Percentiles rank a stretch among this genome's conserved stretches.
Evolutionary conservation across 2,329 filamentous ascomycete genomes (phyloP).

Genomic region (Ophiocordyceps sinensis): DNA sequence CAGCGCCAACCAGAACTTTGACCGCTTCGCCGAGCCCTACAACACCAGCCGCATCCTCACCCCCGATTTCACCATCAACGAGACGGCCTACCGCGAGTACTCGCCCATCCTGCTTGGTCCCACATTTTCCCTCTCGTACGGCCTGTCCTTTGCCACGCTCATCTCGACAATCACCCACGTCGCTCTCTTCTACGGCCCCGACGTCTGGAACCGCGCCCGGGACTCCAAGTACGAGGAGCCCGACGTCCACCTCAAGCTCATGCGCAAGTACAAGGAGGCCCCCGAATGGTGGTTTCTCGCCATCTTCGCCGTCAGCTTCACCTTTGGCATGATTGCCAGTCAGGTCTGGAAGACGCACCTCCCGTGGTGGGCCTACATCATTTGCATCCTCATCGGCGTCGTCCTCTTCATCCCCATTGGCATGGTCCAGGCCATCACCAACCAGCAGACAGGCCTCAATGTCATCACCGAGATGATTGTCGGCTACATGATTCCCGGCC

Average conservation of each 20-base stretch:
- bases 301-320: conserved; percentile 34
- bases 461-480: conserved; percentile 33
- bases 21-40: conserved; percentile 43
- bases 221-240: conserved; percentile 23
- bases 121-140: conserved; percentile 40
- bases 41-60: conserved; percentile 41
- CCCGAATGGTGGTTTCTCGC: conserved; percentile 42
- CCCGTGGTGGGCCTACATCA: conserved; percentile 27
- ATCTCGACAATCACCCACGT: conserved; percentile 37
- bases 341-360: conserved; percentile 24
- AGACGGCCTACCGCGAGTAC: conserved; percentile 40
- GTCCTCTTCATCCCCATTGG: conserved; percentile 27
- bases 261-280: conserved; percentile 39
- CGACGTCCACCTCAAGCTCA: conserved; percentile 39
- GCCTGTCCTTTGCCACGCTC: conserved; percentile 41
- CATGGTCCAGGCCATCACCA: conserved; percentile 33
- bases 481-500: conserved; percentile 32
- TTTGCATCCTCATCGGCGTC: conserved; percentile 24
- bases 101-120: conserved; percentile 39
- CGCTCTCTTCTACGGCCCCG: conserved; percentile 34
- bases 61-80: conserved; percentile 34
- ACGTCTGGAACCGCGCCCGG: conserved; percentile 23
- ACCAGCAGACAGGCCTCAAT: conserved; percentile 31
- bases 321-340: conserved; percentile 24
- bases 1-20: conserved; percentile 38